Conservation (phyloP, 139 green algal genomes). For the Auxenochlorella pyrenoidosa region DNA sequence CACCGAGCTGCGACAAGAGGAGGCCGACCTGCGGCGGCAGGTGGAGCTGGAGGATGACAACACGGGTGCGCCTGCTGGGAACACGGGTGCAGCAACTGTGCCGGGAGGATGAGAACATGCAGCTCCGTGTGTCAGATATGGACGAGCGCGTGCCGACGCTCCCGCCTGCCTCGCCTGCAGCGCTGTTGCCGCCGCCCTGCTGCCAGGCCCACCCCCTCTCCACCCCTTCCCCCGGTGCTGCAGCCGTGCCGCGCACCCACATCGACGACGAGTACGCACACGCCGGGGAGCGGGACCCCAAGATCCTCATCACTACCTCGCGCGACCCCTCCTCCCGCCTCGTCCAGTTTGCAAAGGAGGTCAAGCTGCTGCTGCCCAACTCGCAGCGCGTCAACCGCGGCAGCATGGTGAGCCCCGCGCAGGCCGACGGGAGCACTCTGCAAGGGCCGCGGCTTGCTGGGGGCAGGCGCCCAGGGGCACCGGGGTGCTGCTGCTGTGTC, state of each 20-base stretch:
- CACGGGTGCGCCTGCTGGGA: conserved; percentile 55
- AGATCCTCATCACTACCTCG: conserved; percentile 95
- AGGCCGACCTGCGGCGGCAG: conserved; percentile 78
- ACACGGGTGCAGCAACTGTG: too few relatives aligned
- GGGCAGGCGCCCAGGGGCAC: too few relatives aligned
- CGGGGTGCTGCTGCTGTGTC: too few relatives aligned
- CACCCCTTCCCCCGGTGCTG: too few relatives aligned
- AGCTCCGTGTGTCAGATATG: too few relatives aligned
- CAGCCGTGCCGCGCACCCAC: conserved; percentile 81
- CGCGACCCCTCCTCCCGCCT: conserved; percentile 91
- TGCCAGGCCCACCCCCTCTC: too few relatives aligned
- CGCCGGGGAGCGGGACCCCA: conserved; percentile 89
- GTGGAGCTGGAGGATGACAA: conserved; percentile 97
- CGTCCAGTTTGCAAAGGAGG: conserved; percentile 97
- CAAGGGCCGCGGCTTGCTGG: too few relatives aligned
- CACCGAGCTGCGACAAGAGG: conserved; percentile 89
- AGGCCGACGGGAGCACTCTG: too few relatives aligned
- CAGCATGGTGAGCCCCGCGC: conserved; percentile 53
- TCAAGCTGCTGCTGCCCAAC: conserved; percentile 96
- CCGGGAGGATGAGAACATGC: too few relatives aligned
- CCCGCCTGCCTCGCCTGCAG: too few relatives aligned
- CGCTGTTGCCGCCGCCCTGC: too few relatives aligned
- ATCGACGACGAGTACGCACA: conserved; percentile 98
- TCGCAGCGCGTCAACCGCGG: conserved; percentile 93
- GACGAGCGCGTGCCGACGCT: too few relatives aligned